phyloP scores from a whole-genome alignment of 208 protist species.

The Wallacemonas sp. region DNA sequence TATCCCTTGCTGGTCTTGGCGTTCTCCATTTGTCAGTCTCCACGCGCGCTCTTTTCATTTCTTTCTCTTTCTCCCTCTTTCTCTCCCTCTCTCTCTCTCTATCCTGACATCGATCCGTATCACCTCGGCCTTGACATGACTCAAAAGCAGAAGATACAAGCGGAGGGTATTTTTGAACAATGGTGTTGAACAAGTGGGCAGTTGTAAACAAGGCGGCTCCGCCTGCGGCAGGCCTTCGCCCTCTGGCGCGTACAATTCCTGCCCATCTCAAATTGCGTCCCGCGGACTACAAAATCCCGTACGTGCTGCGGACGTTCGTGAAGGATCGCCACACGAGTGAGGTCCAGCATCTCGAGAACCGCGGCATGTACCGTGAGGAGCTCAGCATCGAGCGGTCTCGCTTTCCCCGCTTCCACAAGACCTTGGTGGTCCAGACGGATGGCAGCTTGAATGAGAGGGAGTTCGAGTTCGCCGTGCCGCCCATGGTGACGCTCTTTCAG shows the following conservation, averaged over 20 bases:
- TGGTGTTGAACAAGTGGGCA: constrained; percentile 92
- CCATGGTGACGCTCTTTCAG: constrained; percentile 81
- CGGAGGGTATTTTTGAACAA: too few species aligned
- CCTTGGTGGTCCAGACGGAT: constrained; percentile 83
- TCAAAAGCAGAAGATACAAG: too few species aligned
- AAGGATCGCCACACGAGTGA: constrained; percentile 85
- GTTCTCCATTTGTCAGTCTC: too few species aligned
- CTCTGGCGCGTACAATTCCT: constrained; percentile 54
- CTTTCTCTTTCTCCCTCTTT: too few species aligned
- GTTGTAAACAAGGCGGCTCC: constrained; percentile 79
- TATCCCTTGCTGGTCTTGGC: too few species aligned
- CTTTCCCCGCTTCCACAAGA: constrained; percentile 83
- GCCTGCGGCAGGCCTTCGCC: constrained; percentile 63
- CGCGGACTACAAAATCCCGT: constrained; percentile 84
- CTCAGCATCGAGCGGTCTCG: constrained; percentile 82
- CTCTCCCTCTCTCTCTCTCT: too few species aligned
- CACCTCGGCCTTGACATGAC: too few species aligned
- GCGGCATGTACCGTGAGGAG: constrained; percentile 91
- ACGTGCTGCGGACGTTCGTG: constrained; percentile 84
- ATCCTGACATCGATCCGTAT: too few species aligned
- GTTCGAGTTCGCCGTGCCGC: constrained; percentile 88
- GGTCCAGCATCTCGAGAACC: constrained; percentile 90
- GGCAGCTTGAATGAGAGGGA: constrained; percentile 87
- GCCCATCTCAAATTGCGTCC: constrained; percentile 67
- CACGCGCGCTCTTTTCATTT: too few species aligned